Conservation (phyloP, 306 rosid species). For the Cicer cuneatum region DNA sequence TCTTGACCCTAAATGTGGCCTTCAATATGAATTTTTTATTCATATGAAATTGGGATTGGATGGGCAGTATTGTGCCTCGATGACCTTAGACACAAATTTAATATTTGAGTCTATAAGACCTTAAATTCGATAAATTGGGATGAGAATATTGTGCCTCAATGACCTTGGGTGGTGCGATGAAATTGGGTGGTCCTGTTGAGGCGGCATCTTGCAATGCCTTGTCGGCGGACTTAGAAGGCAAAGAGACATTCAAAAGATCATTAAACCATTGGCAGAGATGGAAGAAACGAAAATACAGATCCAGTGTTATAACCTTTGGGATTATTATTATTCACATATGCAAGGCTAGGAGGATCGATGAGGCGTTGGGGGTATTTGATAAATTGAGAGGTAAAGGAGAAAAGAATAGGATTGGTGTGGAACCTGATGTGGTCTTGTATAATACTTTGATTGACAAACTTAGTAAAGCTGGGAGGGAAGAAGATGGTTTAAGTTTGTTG, state of each 20-base stretch:
- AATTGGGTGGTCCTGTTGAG: conserved; percentile 56
- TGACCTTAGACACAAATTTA: no score
- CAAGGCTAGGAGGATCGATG: conserved; percentile 73
- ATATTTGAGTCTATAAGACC: no score
- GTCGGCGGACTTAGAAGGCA: conserved; percentile 62
- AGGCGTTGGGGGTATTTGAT: conserved; percentile 64
- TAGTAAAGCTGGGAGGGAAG: conserved; percentile 83
- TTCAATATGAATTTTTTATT: no score
- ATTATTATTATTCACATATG: conserved; percentile 67
- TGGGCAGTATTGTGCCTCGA: no score
- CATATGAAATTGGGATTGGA: no score
- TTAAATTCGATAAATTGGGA: no score
- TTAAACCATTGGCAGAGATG: conserved; percentile 66
- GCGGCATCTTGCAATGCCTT: conserved; percentile 74
- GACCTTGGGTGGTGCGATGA: conserved; percentile 52
- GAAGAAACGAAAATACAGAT: conserved; percentile 61
- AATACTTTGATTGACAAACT: conserved; percentile 83
- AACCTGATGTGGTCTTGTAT: conserved; percentile 67
- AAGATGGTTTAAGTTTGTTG: conserved; percentile 70
- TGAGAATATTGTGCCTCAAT: no score
- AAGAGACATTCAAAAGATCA: conserved; percentile 59
- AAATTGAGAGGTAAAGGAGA: conserved; percentile 56
- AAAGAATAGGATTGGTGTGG: conserved; percentile 36
- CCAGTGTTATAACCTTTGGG: conserved; percentile 67
- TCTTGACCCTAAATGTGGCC: no score